Base-by-base conservation (phyloP, 2,329 filamentous ascomycete genomes). In the Colletotrichum eremochloae region DNA sequence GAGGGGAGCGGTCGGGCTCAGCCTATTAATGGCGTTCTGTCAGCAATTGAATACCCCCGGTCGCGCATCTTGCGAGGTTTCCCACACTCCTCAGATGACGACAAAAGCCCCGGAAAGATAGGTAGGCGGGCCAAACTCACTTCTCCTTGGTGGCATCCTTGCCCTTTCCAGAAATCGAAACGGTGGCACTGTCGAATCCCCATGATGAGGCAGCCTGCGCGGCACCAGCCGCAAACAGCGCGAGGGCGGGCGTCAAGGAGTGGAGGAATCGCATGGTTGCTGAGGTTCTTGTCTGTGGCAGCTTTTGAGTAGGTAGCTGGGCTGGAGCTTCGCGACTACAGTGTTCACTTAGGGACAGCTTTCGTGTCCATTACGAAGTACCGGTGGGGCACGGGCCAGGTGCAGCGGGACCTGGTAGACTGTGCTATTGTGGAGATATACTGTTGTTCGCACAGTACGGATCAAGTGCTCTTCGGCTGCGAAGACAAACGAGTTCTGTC, bases 121-220 rank as follows among this genome's bases (percentile, higher is more conserved):
- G 20, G 20, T 42, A 44, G 58, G 38, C 9, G 62, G 33, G 36
- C 65, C 20, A 71, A 79, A 79, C 88, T 79, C 86, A 93, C 91
- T 91, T 93, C 84, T 93, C 88, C 82, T 93, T 92, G 75, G 86
- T 82, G 64, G 85, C 84, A 74, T 86, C 87, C 84, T 86, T 86
- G 84, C 92, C 92, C 82, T 94, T 95, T 77, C 86, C 84, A 75
- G 86, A 84, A 70, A 95, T 86, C 11, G 90, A 87, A 75, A 95
- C 85, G 73, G 87, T 90, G 75, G 88, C 93, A 82, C 95, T 93
- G 75, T 92, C 88, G 77, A 95, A 95, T 68, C 87, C 87, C 93
- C 93, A 96, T 31, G 89, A 88, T 40, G 87, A 85, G 68, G 87
- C 86, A 44, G 88, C 88, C 75, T 85, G 84, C 66, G 83, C 86